Conservation (phyloP, 768 basidiomycete species). For the Mrakia gelida region DNA sequence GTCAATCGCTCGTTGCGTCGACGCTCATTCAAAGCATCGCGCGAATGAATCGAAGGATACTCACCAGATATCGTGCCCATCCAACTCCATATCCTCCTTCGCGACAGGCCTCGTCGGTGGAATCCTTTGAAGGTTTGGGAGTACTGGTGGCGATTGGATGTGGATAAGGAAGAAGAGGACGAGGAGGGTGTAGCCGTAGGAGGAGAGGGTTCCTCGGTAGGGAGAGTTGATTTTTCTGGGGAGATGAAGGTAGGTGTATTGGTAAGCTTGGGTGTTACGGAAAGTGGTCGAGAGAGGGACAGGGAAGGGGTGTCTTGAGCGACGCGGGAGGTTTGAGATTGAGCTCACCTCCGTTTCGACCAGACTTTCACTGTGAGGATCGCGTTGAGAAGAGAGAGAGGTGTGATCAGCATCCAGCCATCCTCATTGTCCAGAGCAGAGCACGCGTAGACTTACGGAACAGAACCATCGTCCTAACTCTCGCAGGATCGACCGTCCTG, state of each 20-base stretch:
- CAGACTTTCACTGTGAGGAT: conserved; percentile 81
- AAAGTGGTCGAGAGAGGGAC: no score
- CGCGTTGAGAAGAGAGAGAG: neutral
- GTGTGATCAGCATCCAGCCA: no score
- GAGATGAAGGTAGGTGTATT: neutral
- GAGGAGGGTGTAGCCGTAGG: conserved; percentile 86
- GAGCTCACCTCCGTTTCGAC: conserved; percentile 71
- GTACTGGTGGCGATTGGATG: conserved; percentile 92
- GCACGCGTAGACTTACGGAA: conserved; percentile 66
- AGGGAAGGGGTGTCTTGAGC: neutral
- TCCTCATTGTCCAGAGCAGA: no score
- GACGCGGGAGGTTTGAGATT: neutral
- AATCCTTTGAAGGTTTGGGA: conserved; percentile 94
- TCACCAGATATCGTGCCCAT: conserved; percentile 76
- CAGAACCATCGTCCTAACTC: conserved; percentile 87
- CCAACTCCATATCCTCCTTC: conserved; percentile 51
- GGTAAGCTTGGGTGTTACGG: neutral
- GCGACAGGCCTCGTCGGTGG: conserved; percentile 68
- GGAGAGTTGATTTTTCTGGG: conserved; percentile 87
- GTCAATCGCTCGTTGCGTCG: neutral
- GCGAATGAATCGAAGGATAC: conserved; percentile 32
- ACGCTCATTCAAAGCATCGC: neutral
- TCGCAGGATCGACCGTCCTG: conserved; percentile 80
- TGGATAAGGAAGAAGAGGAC: conserved; percentile 97
- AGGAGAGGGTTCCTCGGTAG: conserved; percentile 87